Evolutionary conservation across 225 moss, liverwort and hornwort species (phyloP), one percentile per base, ranked within the genome.

Genomic region (Neckera pumila): DNA sequence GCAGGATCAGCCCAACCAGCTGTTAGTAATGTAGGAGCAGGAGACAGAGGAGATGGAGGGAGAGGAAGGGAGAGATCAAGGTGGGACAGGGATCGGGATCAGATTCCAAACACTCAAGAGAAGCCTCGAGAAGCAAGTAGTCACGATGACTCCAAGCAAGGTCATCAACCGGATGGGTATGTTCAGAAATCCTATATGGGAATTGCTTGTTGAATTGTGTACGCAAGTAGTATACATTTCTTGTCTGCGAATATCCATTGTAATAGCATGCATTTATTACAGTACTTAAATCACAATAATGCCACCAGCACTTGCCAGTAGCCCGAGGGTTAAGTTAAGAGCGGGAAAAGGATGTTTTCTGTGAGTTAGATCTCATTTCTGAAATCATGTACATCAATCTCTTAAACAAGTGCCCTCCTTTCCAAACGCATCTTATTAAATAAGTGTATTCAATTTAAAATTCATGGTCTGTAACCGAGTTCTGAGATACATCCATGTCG

Each of bases 31-130:
- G 78, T 88, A 87, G 93, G 89, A 75, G 82, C 53, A 62, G 91
- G 87, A 81, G 93, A 88, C 69, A 89, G 81, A 82, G 87, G 89
- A 60, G 88, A 91, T 70, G 84, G 73, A 71, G 92, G 84, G 67
- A 90, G 86, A 89, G 95, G 91, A 70, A 93, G 91, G 84, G 95
- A 95, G 83, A 93, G 86, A 83, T 92, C 93, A 77, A 95, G 95
- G 87, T 95, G 93, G 95, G 95, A 95, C 90, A 93, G 89, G 61
- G 89, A 93, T 84, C 78, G 91, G 66, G 95, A 90, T 85, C 90
- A 86, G 80, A 86, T 77, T 58, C 86, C 89, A 54, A 90, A 57
- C 81, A 72, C 86, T 83, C 87, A 87, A 89, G 93, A 92, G 85
- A 90, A 87, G 34, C 84, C 81, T 84, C 80, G 86, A 88, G 96